Conservation (phyloP, 306 rosid genomes). For the Quercus bicolor region DNA sequence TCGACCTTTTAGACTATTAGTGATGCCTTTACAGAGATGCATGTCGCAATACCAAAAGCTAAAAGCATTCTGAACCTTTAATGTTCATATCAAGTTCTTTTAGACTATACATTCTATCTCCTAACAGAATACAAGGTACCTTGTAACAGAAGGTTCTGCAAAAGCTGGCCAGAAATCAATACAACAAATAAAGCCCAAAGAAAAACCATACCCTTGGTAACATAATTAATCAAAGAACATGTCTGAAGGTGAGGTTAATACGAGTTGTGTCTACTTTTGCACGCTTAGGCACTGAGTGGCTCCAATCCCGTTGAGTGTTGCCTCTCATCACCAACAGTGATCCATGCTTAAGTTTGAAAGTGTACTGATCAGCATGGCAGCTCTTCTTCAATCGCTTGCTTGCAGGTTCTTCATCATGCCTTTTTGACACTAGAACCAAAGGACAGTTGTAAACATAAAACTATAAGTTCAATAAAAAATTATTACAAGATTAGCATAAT, state of each 20-base stretch:
- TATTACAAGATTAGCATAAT: not conserved
- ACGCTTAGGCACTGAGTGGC: slow-evolving; percentile 86
- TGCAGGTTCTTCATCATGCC: slow-evolving; percentile 45
- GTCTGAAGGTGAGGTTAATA: slow-evolving; percentile 89
- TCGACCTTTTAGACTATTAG: not conserved
- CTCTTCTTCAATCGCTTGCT: slow-evolving; percentile 65
- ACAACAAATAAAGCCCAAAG: not conserved
- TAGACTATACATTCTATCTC: slow-evolving; percentile 7
- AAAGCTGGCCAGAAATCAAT: not conserved
- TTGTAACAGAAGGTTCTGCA: not conserved
- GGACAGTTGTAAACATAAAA: slow-evolving; percentile 4
- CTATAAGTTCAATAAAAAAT: not conserved
- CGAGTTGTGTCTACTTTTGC: slow-evolving; percentile 71
- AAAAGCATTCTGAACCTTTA: not conserved
- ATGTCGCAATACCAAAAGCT: not conserved
- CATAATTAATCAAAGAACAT: slow-evolving; percentile 34
- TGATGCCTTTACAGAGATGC: not conserved
- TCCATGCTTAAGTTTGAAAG: slow-evolving; percentile 77
- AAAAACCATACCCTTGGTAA: not conserved
- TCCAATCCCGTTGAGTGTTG: slow-evolving; percentile 90
- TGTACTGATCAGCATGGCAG: slow-evolving; percentile 44
- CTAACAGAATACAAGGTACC: slow-evolving; percentile 3
- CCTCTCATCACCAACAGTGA: slow-evolving; percentile 90
- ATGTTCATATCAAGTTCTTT: slow-evolving; percentile 6
- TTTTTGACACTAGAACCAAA: slow-evolving; percentile 29